A percentile compares a stretch with the other conserved stretches of the same genome.
These are phyloP conservation scores for Geranium rotundifolium DNA, from an alignment of 345 rosid species.

Conservation along the genomic window DNA sequence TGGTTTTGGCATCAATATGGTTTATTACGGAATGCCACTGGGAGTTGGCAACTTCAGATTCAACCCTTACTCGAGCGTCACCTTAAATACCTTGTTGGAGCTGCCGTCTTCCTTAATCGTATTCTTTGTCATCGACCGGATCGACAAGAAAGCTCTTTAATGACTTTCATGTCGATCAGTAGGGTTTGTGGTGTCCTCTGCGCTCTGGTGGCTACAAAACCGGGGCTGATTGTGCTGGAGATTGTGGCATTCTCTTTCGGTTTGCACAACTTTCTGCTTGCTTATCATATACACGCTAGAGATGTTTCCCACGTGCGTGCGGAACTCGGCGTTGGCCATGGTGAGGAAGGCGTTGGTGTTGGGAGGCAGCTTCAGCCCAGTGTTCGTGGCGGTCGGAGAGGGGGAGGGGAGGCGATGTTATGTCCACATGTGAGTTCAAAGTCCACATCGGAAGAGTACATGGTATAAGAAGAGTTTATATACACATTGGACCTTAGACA, in stretches of 20 bases:
- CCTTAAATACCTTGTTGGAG: constrained; percentile 54
- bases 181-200: constrained; percentile 34
- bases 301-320: constrained; percentile 41
- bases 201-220: constrained; percentile 15
- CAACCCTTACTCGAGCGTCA: constrained; percentile 49
- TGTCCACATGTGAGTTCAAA: no score
- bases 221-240: constrained; percentile 40
- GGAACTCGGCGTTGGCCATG: constrained; percentile 36
- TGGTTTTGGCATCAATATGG: constrained; percentile 53
- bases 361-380: constrained; percentile 13
- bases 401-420: constrained; percentile 6
- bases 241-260: constrained; percentile 44
- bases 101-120: constrained; percentile 43
- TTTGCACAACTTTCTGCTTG: constrained; percentile 32
- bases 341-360: constrained; percentile 25
- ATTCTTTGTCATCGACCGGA: constrained; percentile 28
- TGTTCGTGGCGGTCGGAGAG: constrained; percentile 8
- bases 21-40: constrained; percentile 69
- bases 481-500: no score
- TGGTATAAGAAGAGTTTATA: no score
- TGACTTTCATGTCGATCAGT: constrained; percentile 28
- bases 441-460: no score
- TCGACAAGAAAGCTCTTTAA: constrained; percentile 32
- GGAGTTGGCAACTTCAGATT: constrained; percentile 37
- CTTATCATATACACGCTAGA: constrained; percentile 33